Conservation (phyloP, 2,329 filamentous ascomycete species). For the Fusarium sarcochroum region DNA sequence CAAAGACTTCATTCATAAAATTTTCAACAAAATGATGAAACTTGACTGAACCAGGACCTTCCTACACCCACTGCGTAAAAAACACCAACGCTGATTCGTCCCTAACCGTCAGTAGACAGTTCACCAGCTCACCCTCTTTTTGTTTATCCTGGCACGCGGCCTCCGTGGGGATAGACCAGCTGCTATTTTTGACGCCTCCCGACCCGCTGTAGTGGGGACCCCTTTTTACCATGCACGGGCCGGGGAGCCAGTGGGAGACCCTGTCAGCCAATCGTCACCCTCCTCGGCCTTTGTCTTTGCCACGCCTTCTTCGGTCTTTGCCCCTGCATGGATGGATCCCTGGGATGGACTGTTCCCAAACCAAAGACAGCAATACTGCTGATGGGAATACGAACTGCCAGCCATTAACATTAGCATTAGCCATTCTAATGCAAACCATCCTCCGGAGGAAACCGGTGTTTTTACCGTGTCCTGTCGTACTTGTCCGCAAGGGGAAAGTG, state of each 20-base stretch:
- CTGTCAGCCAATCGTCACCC: slow-evolving; percentile 28
- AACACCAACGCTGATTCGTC: not conserved
- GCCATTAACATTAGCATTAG: not conserved
- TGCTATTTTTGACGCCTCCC: slow-evolving; percentile 47
- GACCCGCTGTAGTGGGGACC: slow-evolving; percentile 36
- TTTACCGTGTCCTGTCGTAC: not conserved
- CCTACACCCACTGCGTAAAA: not conserved
- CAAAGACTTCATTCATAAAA: too few species aligned
- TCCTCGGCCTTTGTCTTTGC: slow-evolving; percentile 21
- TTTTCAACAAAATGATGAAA: too few species aligned
- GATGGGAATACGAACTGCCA: slow-evolving; percentile 33
- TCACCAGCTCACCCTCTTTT: slow-evolving; percentile 10
- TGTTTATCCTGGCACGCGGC: slow-evolving; percentile 34
- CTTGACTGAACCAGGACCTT: too few species aligned
- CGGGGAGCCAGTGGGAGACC: slow-evolving; percentile 15
- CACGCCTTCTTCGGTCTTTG: slow-evolving; percentile 23
- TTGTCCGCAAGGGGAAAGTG: slow-evolving; percentile 38
- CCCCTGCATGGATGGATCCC: slow-evolving; percentile 37
- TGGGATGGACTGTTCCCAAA: not conserved
- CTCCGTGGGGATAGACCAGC: slow-evolving; percentile 36
- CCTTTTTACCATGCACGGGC: slow-evolving; percentile 22
- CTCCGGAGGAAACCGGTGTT: not conserved
- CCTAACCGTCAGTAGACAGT: slow-evolving; percentile 8
- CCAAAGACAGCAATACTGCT: not conserved
- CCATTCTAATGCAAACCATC: slow-evolving; percentile 11